A percentile compares a stretch with the other conserved stretches of the same genome.
Evolutionary conservation across 2,329 filamentous ascomycete species (phyloP).

Genomic region (Myotisia sp.): DNA sequence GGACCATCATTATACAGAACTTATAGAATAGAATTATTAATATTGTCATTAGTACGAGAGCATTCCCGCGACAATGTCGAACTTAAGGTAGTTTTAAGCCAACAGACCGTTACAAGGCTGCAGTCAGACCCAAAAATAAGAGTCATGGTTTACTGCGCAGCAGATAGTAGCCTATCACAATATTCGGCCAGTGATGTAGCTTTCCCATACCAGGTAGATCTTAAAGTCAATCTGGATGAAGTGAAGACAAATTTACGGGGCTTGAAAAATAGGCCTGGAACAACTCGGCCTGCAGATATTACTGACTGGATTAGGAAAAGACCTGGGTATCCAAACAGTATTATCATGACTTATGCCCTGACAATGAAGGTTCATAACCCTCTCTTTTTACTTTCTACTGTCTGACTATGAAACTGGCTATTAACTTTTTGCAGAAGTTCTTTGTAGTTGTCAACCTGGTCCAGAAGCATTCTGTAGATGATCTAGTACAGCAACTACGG

Average conservation of each 20-base stretch:
- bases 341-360: slow-evolving; percentile 82
- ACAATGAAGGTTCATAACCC: slow-evolving; percentile 59
- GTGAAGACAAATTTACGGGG: slow-evolving; percentile 88
- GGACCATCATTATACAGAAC: slow-evolving; percentile 1
- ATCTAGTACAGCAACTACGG: slow-evolving; percentile 55
- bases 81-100: slow-evolving; percentile 45
- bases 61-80: slow-evolving; percentile 44
- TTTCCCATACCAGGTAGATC: slow-evolving; percentile 84
- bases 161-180: slow-evolving; percentile 42
- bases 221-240: slow-evolving; percentile 78
- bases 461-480: slow-evolving; percentile 53
- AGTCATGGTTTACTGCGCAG: slow-evolving; percentile 72
- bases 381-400: neutral
- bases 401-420: neutral
- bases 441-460: slow-evolving; percentile 64
- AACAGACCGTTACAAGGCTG: slow-evolving; percentile 42
- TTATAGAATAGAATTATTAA: slow-evolving; percentile 12
- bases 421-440: slow-evolving; percentile 43
- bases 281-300: slow-evolving; percentile 84
- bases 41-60: slow-evolving; percentile 40
- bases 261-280: slow-evolving; percentile 89
- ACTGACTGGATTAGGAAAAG: slow-evolving; percentile 59
- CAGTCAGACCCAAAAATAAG: slow-evolving; percentile 47
- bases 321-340: slow-evolving; percentile 54
- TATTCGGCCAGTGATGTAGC: slow-evolving; percentile 55